Conservation (phyloP, 2,329 filamentous ascomycete species). For the Coniochaeta sp. region DNA sequence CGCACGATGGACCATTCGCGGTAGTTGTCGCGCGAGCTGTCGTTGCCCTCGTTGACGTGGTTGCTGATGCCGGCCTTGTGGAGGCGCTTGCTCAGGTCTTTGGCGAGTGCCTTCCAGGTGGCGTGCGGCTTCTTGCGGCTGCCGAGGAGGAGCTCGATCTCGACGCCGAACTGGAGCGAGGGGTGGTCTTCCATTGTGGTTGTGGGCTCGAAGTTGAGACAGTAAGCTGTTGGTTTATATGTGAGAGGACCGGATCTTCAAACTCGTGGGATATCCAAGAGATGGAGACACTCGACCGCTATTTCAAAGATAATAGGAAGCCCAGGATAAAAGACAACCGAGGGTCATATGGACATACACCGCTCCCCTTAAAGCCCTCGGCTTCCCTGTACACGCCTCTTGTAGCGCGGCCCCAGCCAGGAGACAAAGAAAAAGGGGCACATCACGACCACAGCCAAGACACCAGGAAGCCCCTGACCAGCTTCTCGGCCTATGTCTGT, state of each 20-base stretch:
- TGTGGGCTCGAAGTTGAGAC: no score
- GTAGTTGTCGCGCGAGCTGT: slow-evolving; percentile 23
- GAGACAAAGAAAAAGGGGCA: neutral
- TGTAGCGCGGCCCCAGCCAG: no score
- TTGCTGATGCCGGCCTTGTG: slow-evolving; percentile 22
- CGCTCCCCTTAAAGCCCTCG: neutral
- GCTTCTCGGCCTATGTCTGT: neutral
- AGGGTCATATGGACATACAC: no score
- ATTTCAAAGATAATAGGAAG: no score
- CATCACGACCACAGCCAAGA: neutral
- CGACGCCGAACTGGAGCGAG: slow-evolving; percentile 25
- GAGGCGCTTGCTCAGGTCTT: slow-evolving; percentile 24
- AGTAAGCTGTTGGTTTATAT: no score
- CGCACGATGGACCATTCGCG: slow-evolving; percentile 27
- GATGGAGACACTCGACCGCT: no score
- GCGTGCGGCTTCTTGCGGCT: slow-evolving; percentile 22
- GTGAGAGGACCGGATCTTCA: no score
- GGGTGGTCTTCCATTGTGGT: slow-evolving; percentile 4
- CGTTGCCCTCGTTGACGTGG: slow-evolving; percentile 22
- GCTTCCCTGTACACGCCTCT: no score
- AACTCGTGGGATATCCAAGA: no score
- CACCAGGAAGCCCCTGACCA: neutral
- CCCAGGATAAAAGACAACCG: no score
- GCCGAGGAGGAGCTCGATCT: slow-evolving; percentile 28
- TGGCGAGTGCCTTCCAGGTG: slow-evolving; percentile 24